Evolutionary conservation across 2,329 filamentous ascomycete species (phyloP).

Genomic region (Ophiosphaerella herpotricha): DNA sequence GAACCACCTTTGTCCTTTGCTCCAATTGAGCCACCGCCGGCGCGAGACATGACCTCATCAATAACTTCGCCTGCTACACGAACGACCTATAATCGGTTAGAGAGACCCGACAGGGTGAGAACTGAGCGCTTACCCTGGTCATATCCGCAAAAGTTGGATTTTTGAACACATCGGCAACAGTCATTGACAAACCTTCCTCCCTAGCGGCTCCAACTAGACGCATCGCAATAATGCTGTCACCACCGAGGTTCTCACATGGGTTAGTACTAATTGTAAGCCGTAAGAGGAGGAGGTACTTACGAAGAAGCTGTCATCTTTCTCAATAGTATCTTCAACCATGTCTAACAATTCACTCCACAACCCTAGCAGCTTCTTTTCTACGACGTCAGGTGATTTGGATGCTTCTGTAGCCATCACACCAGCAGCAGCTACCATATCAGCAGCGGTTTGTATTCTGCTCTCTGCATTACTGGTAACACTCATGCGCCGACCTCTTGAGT

Average conservation of each 20-base stretch:
- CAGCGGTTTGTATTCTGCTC: constrained; percentile 36
- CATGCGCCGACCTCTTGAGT: constrained; percentile 27
- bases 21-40: constrained; percentile 24
- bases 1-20: constrained; percentile 19
- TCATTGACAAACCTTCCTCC: constrained; percentile 41
- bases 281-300: constrained; percentile 11
- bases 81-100: constrained; percentile 31
- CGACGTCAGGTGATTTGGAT: constrained; percentile 35
- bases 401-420: constrained; percentile 37
- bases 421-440: constrained; percentile 40
- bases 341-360: constrained; percentile 40
- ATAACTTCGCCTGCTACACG: constrained; percentile 42
- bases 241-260: constrained; percentile 29
- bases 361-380: constrained; percentile 39
- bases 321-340: constrained; percentile 41
- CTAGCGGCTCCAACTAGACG: constrained; percentile 39
- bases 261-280: constrained; percentile 5
- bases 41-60: constrained; percentile 41
- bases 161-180: constrained; percentile 42
- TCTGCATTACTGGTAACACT: constrained; percentile 36
- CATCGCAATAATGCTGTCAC: constrained; percentile 43
- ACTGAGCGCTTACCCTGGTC: constrained; percentile 26
- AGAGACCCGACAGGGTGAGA: not conserved
- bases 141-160: constrained; percentile 42
- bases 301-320: constrained; percentile 40